These are phyloP conservation scores for Trypanosoma caninum DNA, from an alignment of 208 protist genomes.

Conservation along the genomic window DNA sequence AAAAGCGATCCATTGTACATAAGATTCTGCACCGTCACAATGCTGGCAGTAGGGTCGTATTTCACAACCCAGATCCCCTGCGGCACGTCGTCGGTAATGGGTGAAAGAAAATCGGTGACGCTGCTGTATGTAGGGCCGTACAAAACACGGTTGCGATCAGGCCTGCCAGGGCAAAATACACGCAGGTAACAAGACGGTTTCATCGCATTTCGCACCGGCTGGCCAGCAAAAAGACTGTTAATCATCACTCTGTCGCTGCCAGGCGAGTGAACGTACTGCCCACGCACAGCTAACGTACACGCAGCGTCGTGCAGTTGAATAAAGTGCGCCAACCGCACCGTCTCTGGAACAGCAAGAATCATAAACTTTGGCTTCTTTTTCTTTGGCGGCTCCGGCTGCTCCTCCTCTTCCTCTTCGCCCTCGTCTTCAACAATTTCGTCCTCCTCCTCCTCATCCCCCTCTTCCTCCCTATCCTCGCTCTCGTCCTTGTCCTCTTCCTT, in stretches of 20 bases:
- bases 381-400: slow-evolving; percentile 23
- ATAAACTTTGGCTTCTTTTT: slow-evolving; percentile 73
- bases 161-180: slow-evolving; percentile 33
- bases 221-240: slow-evolving; percentile 77
- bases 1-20: slow-evolving; percentile 85
- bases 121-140: slow-evolving; percentile 84
- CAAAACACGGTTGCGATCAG: slow-evolving; percentile 48
- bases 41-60: slow-evolving; percentile 73
- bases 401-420: slow-evolving; percentile 25
- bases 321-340: slow-evolving; percentile 82
- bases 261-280: slow-evolving; percentile 47
- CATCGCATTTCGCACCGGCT: slow-evolving; percentile 69
- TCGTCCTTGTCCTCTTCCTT: slow-evolving; percentile 46
- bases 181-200: slow-evolving; percentile 86
- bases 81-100: slow-evolving; percentile 86
- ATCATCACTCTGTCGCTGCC: slow-evolving; percentile 23
- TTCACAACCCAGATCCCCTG: slow-evolving; percentile 85
- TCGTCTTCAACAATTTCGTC: slow-evolving; percentile 23
- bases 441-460: slow-evolving; percentile 38
- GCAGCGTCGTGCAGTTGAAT: slow-evolving; percentile 68
- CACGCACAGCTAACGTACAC: slow-evolving; percentile 76
- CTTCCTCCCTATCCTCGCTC: slow-evolving; percentile 48
- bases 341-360: slow-evolving; percentile 74
- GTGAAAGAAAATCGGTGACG: slow-evolving; percentile 73
- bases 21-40: slow-evolving; percentile 82